Evolutionary conservation across 2,329 filamentous ascomycete species (phyloP).

Genomic region (Mollisiaceae sp.): DNA sequence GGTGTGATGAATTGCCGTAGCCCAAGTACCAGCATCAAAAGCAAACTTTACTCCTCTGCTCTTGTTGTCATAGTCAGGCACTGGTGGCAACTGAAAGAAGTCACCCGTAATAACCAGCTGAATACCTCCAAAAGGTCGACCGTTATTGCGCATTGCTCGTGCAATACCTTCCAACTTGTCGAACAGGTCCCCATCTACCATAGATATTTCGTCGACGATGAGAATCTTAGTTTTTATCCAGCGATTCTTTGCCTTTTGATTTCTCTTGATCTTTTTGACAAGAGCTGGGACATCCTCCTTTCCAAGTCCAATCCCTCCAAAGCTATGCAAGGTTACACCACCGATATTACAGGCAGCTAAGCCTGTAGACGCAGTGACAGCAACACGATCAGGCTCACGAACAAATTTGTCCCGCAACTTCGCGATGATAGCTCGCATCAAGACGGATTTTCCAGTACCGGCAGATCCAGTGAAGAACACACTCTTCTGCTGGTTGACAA

Average conservation of each 20-base stretch:
- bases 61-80: constrained; percentile 72
- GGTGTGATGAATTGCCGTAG: constrained; percentile 90
- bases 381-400: constrained; percentile 81
- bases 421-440: constrained; percentile 89
- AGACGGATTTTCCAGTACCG: constrained; percentile 94
- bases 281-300: constrained; percentile 84
- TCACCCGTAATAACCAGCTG: constrained; percentile 95
- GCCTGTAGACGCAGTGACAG: constrained; percentile 94
- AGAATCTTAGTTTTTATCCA: constrained; percentile 90
- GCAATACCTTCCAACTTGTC: constrained; percentile 94
- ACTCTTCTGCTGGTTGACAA: constrained; percentile 79
- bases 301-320: constrained; percentile 91
- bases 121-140: constrained; percentile 91
- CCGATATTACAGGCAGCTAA: constrained; percentile 96
- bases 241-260: constrained; percentile 83
- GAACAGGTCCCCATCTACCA: constrained; percentile 97
- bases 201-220: constrained; percentile 94
- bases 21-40: constrained; percentile 92
- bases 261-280: constrained; percentile 88
- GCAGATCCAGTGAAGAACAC: constrained; percentile 98
- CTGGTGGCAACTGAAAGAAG: constrained; percentile 96
- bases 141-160: constrained; percentile 84
- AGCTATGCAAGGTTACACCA: constrained; percentile 94
- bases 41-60: constrained; percentile 78
- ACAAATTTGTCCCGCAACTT: constrained; percentile 77